A percentile compares a stretch with the other conserved stretches of the same genome.
Evolutionary conservation across 305 asterid genomes (phyloP).

Genomic region (Solanum hybrid): DNA sequence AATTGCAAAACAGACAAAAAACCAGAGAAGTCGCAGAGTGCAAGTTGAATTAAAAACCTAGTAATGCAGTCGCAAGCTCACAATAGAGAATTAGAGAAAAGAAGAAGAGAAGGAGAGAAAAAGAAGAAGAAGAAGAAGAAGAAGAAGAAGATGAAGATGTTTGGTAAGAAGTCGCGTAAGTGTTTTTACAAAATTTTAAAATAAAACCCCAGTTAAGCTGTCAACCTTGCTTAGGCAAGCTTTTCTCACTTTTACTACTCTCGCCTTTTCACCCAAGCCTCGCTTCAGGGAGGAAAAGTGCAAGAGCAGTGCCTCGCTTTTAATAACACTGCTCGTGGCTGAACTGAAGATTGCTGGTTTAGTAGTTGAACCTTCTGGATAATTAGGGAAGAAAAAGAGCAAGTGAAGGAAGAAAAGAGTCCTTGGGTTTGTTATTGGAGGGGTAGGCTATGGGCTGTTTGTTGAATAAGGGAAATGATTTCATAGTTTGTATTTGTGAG

Average conservation of each 20-base stretch:
- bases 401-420: not conserved
- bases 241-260: not conserved
- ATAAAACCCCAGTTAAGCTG: not conserved
- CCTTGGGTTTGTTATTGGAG: not conserved
- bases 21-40: not conserved
- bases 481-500: not conserved
- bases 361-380: not conserved
- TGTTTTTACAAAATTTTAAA: not conserved
- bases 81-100: not conserved
- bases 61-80: not conserved
- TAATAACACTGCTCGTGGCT: not conserved
- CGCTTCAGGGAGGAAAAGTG: not conserved
- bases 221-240: not conserved
- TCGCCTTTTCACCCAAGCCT: not conserved
- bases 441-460: not conserved
- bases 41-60: not conserved
- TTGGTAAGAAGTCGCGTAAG: not conserved
- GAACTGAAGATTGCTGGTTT: not conserved
- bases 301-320: not conserved
- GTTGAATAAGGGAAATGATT: not conserved
- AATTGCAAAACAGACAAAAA: not conserved
- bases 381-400: slow-evolving; percentile 1
- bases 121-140: not conserved
- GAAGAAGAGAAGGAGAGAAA: not conserved
- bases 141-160: not conserved